Evolutionary conservation across 1,139 yeast genomes (phyloP), one percentile per base, ranked within the genome.

Genomic region (Yamadazyma epiphylla): DNA sequence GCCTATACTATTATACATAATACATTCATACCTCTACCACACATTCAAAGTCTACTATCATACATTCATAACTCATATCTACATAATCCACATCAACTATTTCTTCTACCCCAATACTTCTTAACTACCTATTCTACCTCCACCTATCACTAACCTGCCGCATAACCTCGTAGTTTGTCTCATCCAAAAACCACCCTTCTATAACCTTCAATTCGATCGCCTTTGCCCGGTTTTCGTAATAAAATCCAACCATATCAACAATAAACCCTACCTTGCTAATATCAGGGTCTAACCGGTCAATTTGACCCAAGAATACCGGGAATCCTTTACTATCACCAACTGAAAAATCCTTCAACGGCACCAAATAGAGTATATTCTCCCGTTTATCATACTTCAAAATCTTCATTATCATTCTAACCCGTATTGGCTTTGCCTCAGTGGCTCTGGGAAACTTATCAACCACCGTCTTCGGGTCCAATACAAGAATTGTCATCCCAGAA

Each of bases 361-460:
- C 20, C 20, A 17, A 7, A 7, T 7, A 17, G 10, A 17, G 20
- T 10, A 17, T 7, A 10, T 17, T 17, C 10, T 10, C 10, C 10
- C 9, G 7, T 7, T 17, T 19, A 5, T 40, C 41, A 34, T 49
- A 58, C 9, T 37, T 36, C 5, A 46, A 32, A 5, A 59, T 58
- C 38, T 64, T 70, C 4, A 46, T 64, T 7, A 64, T 31, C 13
- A 62, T 26, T 13, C 70, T 45, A 4, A 64, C 43, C 25, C 58
- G 39, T 9, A 41, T 43, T 1, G 48, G 45, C 5, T 30, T 29
- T 3, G 53, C 36, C 4, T 37, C 39, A 1, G 58, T 41, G 1
- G 63, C 63, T 14, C 39, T 35, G 2, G 63, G 57, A 21, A 47
- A 49, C 29, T 40, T 39, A 5, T 35, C 25, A 13, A 33, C 26